Percentiles rank a stretch among this genome's conserved stretches.
Conservation (phyloP, 2,329 filamentous ascomycete species). For the Colletotrichum tofieldiae region DNA sequence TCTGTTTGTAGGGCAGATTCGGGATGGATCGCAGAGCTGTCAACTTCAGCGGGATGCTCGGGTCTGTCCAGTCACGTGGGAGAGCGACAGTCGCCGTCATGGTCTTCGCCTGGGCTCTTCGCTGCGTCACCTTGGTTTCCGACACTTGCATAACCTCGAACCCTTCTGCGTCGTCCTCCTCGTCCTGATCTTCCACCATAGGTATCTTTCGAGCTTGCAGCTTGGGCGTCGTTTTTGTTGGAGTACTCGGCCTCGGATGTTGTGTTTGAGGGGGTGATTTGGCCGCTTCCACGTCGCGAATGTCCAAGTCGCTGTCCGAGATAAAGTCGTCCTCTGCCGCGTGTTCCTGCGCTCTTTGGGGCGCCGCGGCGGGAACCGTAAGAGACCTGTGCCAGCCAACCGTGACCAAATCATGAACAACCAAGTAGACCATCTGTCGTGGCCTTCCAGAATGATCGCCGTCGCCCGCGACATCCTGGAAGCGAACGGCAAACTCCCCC, state of each 20-base stretch:
- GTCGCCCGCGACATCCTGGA: slow-evolving; percentile 14
- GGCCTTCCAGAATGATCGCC: slow-evolving; percentile 17
- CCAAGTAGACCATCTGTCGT: slow-evolving; percentile 59
- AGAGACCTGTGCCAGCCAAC: slow-evolving; percentile 62
- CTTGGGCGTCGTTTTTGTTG: not conserved
- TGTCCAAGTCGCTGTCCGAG: slow-evolving; percentile 40
- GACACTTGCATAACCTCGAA: slow-evolving; percentile 56
- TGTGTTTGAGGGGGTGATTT: slow-evolving; percentile 8
- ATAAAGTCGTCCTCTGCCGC: slow-evolving; percentile 21
- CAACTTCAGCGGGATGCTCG: slow-evolving; percentile 64
- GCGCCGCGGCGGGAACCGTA: not conserved
- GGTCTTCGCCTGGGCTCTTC: slow-evolving; percentile 13
- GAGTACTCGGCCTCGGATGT: not conserved
- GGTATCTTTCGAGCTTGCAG: not conserved
- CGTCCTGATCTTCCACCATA: slow-evolving; percentile 17
- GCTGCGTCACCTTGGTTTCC: slow-evolving; percentile 28
- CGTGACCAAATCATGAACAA: slow-evolving; percentile 61
- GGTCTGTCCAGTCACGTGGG: slow-evolving; percentile 59
- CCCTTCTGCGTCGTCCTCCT: slow-evolving; percentile 46
- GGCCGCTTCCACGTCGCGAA: slow-evolving; percentile 23
- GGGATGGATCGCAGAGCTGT: slow-evolving; percentile 66
- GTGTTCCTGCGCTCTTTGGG: not conserved
- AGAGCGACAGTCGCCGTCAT: slow-evolving; percentile 51
- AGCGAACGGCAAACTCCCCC: slow-evolving; percentile 52
- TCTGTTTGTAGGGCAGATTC: slow-evolving; percentile 69